These are phyloP conservation scores for Rhodotorula mucilaginosa DNA, from an alignment of 1,284 basidiomycete genomes.

Conservation along the genomic window DNA sequence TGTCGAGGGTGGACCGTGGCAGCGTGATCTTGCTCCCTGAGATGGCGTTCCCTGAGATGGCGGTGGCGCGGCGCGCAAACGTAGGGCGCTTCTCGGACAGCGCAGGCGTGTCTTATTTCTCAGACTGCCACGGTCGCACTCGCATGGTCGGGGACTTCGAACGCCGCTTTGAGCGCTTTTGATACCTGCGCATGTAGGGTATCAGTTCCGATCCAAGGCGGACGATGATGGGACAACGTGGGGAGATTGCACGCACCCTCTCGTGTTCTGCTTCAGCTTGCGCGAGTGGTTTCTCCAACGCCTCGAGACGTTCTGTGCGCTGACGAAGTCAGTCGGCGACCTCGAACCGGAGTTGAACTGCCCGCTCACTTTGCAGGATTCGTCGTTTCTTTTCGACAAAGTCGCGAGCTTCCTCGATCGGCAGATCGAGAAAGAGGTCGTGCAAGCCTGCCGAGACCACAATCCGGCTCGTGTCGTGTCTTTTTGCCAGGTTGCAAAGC, in stretches of 20 bases:
- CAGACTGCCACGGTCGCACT: background rate
- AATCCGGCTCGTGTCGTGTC: slow-evolving; percentile 14
- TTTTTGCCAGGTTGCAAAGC: background rate
- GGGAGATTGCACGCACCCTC: slow-evolving; percentile 8
- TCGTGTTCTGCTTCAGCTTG: slow-evolving; percentile 17
- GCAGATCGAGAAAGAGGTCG: slow-evolving; percentile 27
- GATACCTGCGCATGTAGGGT: slow-evolving; percentile 5
- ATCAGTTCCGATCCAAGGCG: too few relatives aligned
- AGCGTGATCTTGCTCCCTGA: too few relatives aligned
- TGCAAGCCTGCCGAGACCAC: slow-evolving; percentile 15
- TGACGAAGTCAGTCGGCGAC: background rate
- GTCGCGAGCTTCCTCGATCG: slow-evolving; percentile 6
- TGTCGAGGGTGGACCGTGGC: too few relatives aligned
- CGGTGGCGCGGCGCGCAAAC: too few relatives aligned
- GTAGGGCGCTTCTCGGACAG: too few relatives aligned
- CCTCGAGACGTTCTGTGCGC: background rate
- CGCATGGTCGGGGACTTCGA: slow-evolving; percentile 6
- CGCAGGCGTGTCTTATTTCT: too few relatives aligned
- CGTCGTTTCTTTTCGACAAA: slow-evolving; percentile 16
- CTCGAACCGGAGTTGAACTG: background rate
- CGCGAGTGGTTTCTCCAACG: slow-evolving; percentile 7
- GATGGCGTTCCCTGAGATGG: too few relatives aligned
- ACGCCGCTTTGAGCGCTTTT: slow-evolving; percentile 16
- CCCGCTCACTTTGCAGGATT: slow-evolving; percentile 15
- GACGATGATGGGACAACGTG: too few relatives aligned